Percentiles rank a stretch among this genome's conserved stretches.
Evolutionary conservation across 1,284 basidiomycete species (phyloP).

Genomic region (Tausonia pullulans): DNA sequence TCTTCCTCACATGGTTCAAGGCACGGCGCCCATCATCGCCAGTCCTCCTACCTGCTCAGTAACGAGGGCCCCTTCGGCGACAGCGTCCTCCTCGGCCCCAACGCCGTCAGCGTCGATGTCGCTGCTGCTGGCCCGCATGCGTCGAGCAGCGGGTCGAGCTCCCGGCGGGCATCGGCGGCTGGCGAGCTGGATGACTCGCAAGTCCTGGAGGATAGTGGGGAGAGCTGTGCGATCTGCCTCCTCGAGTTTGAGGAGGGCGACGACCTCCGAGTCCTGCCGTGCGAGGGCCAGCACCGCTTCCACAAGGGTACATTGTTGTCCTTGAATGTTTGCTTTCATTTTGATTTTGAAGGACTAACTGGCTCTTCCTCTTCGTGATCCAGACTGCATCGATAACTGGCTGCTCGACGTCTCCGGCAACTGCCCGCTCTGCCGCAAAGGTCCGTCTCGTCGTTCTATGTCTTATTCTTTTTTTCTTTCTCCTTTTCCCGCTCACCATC

Average conservation of each 20-base stretch:
- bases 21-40: too few relatives aligned
- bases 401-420: constrained; percentile 75
- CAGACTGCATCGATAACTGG: constrained; percentile 46
- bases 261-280: constrained; percentile 75
- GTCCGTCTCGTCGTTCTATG: constrained; percentile 33
- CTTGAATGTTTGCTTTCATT: too few relatives aligned
- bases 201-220: constrained; percentile 36
- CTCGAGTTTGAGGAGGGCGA: constrained; percentile 87
- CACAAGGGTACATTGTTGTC: constrained; percentile 44
- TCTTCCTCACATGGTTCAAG: too few relatives aligned
- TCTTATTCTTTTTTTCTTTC: neutral
- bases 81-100: too few relatives aligned
- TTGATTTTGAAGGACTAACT: neutral
- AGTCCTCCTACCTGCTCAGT: too few relatives aligned
- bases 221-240: constrained; percentile 88
- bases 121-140: too few relatives aligned
- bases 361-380: neutral
- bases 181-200: constrained; percentile 1
- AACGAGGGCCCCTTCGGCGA: too few relatives aligned
- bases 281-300: constrained; percentile 77
- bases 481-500: neutral
- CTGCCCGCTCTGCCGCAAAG: constrained; percentile 82
- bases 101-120: too few relatives aligned
- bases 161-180: neutral
- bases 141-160: neutral